Conservation (phyloP, 176 grass and related monocot genomes). For the Bothriochloa decipiens region DNA sequence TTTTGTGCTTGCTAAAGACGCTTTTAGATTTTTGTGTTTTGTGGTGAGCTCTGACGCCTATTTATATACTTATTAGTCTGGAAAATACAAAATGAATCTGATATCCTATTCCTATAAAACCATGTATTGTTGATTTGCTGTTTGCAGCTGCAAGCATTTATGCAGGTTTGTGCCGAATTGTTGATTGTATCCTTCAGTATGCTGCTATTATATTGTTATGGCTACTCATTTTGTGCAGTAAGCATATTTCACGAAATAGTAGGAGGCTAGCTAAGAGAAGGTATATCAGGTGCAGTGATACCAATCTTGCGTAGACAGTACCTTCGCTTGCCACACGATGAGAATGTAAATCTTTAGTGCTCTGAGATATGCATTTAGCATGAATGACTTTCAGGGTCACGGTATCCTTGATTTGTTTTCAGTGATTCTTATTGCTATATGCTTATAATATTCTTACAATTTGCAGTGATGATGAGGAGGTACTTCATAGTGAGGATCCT, state of each 20-base stretch:
- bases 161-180: neutral
- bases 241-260: neutral
- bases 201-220: neutral
- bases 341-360: too few species aligned
- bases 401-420: neutral
- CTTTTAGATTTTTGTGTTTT: neutral
- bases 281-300: too few species aligned
- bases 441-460: neutral
- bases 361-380: too few species aligned
- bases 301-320: too few species aligned
- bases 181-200: neutral
- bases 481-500: conserved; percentile 58
- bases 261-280: too few species aligned
- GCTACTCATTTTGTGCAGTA: neutral
- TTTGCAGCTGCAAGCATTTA: neutral
- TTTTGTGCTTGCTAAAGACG: neutral
- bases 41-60: too few species aligned
- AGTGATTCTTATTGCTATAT: neutral
- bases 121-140: too few species aligned
- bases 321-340: too few species aligned
- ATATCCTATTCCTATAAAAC: too few species aligned
- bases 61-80: too few species aligned
- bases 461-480: conserved; percentile 73
- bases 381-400: neutral
- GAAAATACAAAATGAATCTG: too few species aligned